A percentile compares a stretch with the other conserved stretches of the same genome.
These are phyloP conservation scores for Arachis monticola DNA, from an alignment of 331 rosid genomes.

Conservation along the genomic window DNA sequence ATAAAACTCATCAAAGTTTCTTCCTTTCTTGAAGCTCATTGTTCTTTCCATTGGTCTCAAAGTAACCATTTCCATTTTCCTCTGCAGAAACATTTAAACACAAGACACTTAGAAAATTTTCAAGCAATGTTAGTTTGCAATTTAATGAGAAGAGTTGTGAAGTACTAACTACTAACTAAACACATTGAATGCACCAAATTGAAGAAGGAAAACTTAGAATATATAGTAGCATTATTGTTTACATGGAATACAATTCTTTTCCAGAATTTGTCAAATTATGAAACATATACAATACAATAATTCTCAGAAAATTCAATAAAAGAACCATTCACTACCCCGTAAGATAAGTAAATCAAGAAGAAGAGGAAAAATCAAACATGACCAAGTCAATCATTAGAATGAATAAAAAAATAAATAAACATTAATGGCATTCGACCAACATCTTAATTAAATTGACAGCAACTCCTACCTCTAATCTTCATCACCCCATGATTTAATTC, in stretches of 20 bases:
- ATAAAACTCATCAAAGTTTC: constrained; percentile 32
- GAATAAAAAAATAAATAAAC: not conserved
- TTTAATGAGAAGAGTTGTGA: constrained; percentile 16
- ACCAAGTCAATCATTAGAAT: constrained; percentile 29
- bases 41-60: constrained; percentile 41
- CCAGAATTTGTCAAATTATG: constrained; percentile 12
- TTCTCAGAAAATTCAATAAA: constrained; percentile 2
- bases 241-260: not conserved
- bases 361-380: constrained; percentile 16
- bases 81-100: constrained; percentile 22
- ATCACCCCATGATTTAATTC: not conserved
- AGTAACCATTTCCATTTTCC: constrained; percentile 43
- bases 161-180: not conserved
- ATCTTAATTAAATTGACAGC: constrained; percentile 7
- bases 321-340: not conserved
- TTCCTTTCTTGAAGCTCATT: constrained; percentile 40
- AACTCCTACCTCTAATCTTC: not conserved
- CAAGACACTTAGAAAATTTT: not conserved
- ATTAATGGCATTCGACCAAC: constrained; percentile 12
- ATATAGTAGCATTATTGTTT: not conserved
- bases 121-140: not conserved
- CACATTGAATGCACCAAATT: constrained; percentile 33
- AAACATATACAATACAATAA: not conserved
- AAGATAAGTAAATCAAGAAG: not conserved
- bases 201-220: not conserved